Percentiles rank a stretch among this genome's conserved stretches.
phyloP scores from a whole-genome alignment of 2,329 filamentous ascomycete genomes.

The Neopestalotiopsis clavispora region DNA sequence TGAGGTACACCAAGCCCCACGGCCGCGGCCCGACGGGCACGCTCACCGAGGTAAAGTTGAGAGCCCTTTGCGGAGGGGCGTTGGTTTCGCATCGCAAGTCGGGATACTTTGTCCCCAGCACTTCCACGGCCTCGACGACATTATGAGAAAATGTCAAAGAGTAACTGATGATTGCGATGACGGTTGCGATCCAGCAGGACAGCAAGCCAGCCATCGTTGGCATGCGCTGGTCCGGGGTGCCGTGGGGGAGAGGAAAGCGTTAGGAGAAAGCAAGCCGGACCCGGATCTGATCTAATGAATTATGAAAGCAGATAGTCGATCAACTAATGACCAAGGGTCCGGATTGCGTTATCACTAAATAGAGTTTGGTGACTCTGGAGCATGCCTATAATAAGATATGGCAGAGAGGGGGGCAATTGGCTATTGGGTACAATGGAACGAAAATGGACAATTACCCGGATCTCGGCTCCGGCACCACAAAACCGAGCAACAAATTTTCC shows the following conservation, averaged over 20 bases:
- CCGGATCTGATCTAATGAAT: neutral
- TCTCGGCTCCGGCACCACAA: neutral
- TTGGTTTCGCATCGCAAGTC: conserved; percentile 5
- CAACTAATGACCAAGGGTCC: neutral
- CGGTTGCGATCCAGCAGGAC: neutral
- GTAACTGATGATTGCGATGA: neutral
- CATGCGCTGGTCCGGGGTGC: neutral
- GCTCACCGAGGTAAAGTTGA: neutral
- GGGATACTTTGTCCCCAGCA: neutral
- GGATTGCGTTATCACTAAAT: neutral
- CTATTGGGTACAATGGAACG: neutral
- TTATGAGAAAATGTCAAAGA: neutral
- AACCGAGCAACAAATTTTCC: neutral
- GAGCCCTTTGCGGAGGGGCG: neutral
- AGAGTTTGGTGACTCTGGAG: neutral
- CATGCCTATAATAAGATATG: neutral
- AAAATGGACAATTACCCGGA: neutral
- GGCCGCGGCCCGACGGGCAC: neutral
- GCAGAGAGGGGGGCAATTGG: neutral
- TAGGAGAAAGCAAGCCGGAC: neutral
- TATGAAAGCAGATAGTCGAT: neutral
- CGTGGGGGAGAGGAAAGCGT: neutral
- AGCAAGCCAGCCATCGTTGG: conserved; percentile 2
- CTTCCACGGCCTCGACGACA: neutral
- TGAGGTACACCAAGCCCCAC: conserved; percentile 6